These are phyloP conservation scores for Paramyrothecium sp. DNA, from an alignment of 2,329 filamentous ascomycete genomes.

Conservation along the genomic window DNA sequence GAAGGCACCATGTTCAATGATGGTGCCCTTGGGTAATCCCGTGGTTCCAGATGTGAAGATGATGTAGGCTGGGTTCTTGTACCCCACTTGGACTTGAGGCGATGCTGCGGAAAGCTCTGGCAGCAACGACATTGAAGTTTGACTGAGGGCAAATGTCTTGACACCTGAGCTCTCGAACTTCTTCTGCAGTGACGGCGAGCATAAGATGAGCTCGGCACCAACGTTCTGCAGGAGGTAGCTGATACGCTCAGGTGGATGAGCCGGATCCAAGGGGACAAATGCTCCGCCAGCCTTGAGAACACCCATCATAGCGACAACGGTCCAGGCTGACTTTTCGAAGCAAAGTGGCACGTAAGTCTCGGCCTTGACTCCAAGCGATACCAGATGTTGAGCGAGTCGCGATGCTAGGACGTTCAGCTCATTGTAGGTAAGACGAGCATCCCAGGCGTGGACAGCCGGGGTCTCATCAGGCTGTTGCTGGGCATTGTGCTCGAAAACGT, in stretches of 20 bases:
- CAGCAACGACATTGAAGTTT: not conserved
- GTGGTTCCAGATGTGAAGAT: constrained; percentile 22
- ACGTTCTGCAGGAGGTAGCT: constrained; percentile 1
- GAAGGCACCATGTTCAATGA: constrained; percentile 13
- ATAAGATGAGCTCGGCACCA: constrained; percentile 5
- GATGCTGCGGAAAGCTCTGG: not conserved
- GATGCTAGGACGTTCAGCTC: constrained; percentile 24
- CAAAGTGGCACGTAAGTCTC: constrained; percentile 23
- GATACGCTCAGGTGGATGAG: constrained; percentile 8
- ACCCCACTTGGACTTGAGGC: not conserved
- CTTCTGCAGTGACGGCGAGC: not conserved
- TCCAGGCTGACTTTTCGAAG: constrained; percentile 35
- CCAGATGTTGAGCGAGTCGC: constrained; percentile 8
- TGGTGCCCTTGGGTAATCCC: constrained; percentile 19
- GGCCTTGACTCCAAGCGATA: not conserved
- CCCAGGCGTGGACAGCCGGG: constrained; percentile 43
- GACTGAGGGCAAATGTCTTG: not conserved
- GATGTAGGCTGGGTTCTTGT: constrained; percentile 8
- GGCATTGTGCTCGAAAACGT: constrained; percentile 35
- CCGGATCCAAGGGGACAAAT: constrained; percentile 31
- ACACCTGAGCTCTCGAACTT: not conserved
- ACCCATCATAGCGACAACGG: constrained; percentile 27
- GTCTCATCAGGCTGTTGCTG: constrained; percentile 21
- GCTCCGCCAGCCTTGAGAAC: constrained; percentile 31
- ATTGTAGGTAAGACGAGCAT: constrained; percentile 39